Conservation (phyloP, 352 stramenopile genomes). For the Phytophthora chlamydospora region DNA sequence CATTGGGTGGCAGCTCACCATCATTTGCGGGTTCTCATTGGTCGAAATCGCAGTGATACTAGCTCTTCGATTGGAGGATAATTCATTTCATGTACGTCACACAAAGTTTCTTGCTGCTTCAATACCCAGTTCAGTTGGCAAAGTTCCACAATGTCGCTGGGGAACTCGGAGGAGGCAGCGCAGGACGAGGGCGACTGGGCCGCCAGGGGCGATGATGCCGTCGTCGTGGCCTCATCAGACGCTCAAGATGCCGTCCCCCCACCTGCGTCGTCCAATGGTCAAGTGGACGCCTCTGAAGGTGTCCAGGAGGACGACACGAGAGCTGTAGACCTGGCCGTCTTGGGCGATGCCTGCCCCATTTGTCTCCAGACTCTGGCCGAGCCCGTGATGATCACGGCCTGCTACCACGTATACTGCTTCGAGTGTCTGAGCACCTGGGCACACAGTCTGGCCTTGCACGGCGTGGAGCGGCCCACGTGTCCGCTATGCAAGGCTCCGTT, state of each 20-base stretch:
- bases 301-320: constrained; percentile 24
- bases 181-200: constrained; percentile 63
- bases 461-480: constrained; percentile 57
- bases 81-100: neutral
- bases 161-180: constrained; percentile 33
- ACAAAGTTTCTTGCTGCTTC: constrained; percentile 3
- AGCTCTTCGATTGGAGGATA: neutral
- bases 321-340: constrained; percentile 53
- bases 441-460: constrained; percentile 60
- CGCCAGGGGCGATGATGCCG: constrained; percentile 29
- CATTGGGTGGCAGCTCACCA: constrained; percentile 30
- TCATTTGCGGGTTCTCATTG: constrained; percentile 35
- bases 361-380: constrained; percentile 66
- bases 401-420: constrained; percentile 80
- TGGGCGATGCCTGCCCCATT: constrained; percentile 75
- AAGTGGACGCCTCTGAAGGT: constrained; percentile 17
- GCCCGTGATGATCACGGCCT: constrained; percentile 62
- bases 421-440: constrained; percentile 72
- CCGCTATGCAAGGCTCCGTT: constrained; percentile 76
- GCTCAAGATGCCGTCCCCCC: constrained; percentile 22
- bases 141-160: constrained; percentile 43
- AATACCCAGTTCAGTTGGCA: neutral
- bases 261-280: constrained; percentile 35
- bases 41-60: constrained; percentile 26
- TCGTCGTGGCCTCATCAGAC: constrained; percentile 22